Conservation (phyloP, 306 rosid genomes). For the Cicer bijugum region DNA sequence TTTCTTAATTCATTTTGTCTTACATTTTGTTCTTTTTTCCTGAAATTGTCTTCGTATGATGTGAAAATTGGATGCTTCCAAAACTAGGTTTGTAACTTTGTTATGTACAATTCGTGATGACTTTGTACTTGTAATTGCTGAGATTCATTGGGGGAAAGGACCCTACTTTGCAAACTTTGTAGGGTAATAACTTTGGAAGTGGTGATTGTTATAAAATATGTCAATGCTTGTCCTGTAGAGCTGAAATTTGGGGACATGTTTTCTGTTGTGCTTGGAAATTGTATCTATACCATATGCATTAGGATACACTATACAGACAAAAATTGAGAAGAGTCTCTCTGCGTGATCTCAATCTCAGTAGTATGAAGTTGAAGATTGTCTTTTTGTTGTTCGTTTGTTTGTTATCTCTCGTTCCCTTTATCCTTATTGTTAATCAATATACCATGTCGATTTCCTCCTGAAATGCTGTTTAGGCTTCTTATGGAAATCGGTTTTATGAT, state of each 20-base stretch:
- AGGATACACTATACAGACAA: slow-evolving; percentile 29
- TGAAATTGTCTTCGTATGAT: slow-evolving; percentile 39
- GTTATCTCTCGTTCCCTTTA: no score
- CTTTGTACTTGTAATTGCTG: slow-evolving; percentile 38
- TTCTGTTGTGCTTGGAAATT: slow-evolving; percentile 39
- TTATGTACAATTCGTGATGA: slow-evolving; percentile 24
- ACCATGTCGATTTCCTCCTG: no score
- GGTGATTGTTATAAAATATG: slow-evolving; percentile 14
- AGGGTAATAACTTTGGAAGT: slow-evolving; percentile 15
- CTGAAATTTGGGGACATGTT: slow-evolving; percentile 27
- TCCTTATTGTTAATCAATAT: no score
- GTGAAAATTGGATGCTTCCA: slow-evolving; percentile 34
- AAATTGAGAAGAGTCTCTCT: slow-evolving; percentile 13
- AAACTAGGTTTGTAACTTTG: slow-evolving; percentile 34
- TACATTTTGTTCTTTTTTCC: slow-evolving; percentile 27
- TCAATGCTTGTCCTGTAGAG: slow-evolving; percentile 34
- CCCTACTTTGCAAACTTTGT: slow-evolving; percentile 10
- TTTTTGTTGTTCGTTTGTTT: slow-evolving; percentile 9
- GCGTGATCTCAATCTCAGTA: slow-evolving; percentile 4
- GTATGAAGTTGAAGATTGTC: slow-evolving; percentile 13
- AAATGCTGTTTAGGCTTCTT: no score
- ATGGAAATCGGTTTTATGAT: no score
- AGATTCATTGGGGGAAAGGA: slow-evolving; percentile 22
- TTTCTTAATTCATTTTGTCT: not conserved
- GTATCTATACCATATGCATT: not conserved